Base-by-base conservation (phyloP, 176 grass and related monocot genomes). In the Rhynchospora tenuis region DNA sequence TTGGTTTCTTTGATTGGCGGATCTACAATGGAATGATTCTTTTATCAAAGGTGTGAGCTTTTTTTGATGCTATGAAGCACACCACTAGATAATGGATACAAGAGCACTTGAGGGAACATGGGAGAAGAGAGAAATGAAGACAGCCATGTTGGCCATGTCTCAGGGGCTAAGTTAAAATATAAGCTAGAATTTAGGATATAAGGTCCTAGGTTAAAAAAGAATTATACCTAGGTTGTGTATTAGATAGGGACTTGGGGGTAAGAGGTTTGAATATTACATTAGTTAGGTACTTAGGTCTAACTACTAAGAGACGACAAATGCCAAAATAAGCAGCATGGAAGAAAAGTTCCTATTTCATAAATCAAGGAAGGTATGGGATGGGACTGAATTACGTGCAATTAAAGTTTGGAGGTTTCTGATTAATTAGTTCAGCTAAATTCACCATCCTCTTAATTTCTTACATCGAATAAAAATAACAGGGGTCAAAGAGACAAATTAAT, bases 21-120 rank as follows among this genome's bases (percentile, higher is more conserved):
- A 86, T 86, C 61, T 86, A 57, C 52, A 17, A 81, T 14, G 24
- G 74, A 86, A 86, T 60, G 74, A 86, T 86, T 86, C 84, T 23
- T 86, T 68, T 80, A 86, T 56, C 47, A 80, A 86, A 80, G 58
- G 51, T 23, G 20, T 82, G 60, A 64, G 59, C 23, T 82, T 63
- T 48, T 65, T 82, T 81, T 52, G 43, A 82, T 66, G 23, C 33
- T 15, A 42, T 44, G 17, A 19, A 67, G 17, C 10, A 63, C 50
- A 63, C 78, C 59, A 43, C 50, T 44, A 81, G 28, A 64, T 61
- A 23, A 61, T 64, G 59, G 44, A 48, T 14, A 44, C 19, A 81
- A 64, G 57, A 61, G 29, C 57, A 81, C 59, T 77, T 31, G 26
- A 56, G 55, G 78, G 58, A 44, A 62, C 58, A 62, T 55, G 45